Base-by-base conservation (phyloP, 2,329 filamentous ascomycete species). In the Neopestalotiopsis clavispora region DNA sequence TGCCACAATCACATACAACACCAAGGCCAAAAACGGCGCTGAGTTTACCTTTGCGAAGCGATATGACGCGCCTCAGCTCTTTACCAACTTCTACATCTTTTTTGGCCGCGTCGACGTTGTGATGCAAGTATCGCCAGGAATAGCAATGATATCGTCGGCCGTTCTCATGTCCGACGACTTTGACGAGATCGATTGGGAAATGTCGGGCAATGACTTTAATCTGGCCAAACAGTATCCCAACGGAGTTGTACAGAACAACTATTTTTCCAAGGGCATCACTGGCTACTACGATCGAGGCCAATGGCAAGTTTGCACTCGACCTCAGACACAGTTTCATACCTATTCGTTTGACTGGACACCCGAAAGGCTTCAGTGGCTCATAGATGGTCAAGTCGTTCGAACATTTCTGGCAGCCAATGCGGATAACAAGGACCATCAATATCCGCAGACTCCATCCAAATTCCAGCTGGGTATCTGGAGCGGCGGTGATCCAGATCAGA, bases 341-440 rank as follows among this genome's bases (percentile, higher is more conserved):
- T 78, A 78, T 59, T 78, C 77, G 3, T 75, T 78, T 7, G 76
- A 78, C 57, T 78, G 77, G 77, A 76, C 78, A 52, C 74, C 76
- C 38, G 69, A 67, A 23, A 72, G 75, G 32, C 71, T 78, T 45
- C 70, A 68, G 57, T 78, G 77, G 76, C 75, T 72, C 10, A 74
- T 78, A 20, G 75, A 78, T 68, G 71, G 75, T 52, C 74, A 73
- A 59, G 69, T 78, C 14, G 69, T 76, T 23, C 74, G 77, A 10
- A 74, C 71, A 34, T 66, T 77, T 45, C 69, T 69, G 63, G 71
- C 72, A n/a, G 70, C 72, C 59, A 71, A 74, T 42, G 73, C 71
- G 4, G 75, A 74, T 40, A 75, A 74, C 66, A 66, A 66, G 14
- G 63, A 66, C 6, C 63, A 66, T 20, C 63, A 66, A 14, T 66